Evolutionary conservation across 148 eudicot genomes (phyloP).

Genomic region (Nepenthes mirabilis): DNA sequence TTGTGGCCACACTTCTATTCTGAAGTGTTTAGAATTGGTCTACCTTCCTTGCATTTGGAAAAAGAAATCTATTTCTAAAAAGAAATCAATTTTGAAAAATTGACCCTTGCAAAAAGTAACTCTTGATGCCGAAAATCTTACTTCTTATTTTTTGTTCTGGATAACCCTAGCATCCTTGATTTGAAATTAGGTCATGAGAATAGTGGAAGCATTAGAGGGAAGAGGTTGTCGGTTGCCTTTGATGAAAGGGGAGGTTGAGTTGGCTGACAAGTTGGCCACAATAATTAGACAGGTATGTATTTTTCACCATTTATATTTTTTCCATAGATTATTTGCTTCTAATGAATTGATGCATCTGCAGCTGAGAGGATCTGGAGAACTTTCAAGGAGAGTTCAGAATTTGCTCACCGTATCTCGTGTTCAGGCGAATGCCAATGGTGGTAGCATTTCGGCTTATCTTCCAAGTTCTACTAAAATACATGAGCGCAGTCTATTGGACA

Average conservation of each 20-base stretch:
- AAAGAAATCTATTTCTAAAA: too few species aligned
- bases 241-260: constrained; percentile 88
- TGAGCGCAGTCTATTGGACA: constrained; percentile 70
- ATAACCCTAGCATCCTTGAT: too few species aligned
- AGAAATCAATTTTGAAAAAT: too few species aligned
- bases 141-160: too few species aligned
- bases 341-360: constrained; percentile 24
- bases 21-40: too few species aligned
- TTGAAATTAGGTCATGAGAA: constrained; percentile 64
- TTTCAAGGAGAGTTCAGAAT: constrained; percentile 95
- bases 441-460: constrained; percentile 52
- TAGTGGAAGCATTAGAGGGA: constrained; percentile 87
- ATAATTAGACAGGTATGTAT: constrained; percentile 63
- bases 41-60: too few species aligned
- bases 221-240: constrained; percentile 79
- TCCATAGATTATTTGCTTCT: constrained; percentile 7
- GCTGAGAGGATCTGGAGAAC: constrained; percentile 97
- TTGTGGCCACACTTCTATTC: too few species aligned
- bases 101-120: too few species aligned
- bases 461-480: constrained; percentile 89
- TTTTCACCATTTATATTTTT: background rate
- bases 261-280: constrained; percentile 81
- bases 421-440: constrained; percentile 55
- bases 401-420: constrained; percentile 71
- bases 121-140: too few species aligned